phyloP scores from a whole-genome alignment of 2,329 filamentous ascomycete genomes.

The Achaetomium macrosporum region DNA sequence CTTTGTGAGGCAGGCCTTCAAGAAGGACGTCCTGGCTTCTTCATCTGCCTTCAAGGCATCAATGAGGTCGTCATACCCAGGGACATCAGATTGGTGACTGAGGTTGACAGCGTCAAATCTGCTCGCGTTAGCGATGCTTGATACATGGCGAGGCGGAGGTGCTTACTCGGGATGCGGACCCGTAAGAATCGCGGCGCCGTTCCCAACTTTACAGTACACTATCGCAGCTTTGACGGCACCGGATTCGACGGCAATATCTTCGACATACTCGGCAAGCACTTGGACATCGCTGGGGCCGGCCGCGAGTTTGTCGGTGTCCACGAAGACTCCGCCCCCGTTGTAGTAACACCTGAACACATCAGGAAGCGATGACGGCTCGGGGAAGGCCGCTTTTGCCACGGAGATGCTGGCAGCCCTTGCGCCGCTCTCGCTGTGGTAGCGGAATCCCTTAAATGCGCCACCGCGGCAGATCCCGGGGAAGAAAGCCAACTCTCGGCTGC shows the following conservation, averaged over 20 bases:
- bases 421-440: conserved; percentile 82
- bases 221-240: conserved; percentile 71
- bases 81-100: conserved; percentile 57
- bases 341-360: conserved; percentile 73
- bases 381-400: conserved; percentile 56
- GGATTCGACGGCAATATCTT: conserved; percentile 68
- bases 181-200: conserved; percentile 73
- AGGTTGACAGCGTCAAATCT: conserved; percentile 83
- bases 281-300: conserved; percentile 59
- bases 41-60: conserved; percentile 64
- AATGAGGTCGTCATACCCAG: conserved; percentile 66
- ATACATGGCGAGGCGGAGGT: background rate
- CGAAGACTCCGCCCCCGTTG: conserved; percentile 92
- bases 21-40: conserved; percentile 61
- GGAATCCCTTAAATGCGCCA: conserved; percentile 81
- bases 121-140: conserved; percentile 14
- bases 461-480: conserved; percentile 84
- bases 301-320: conserved; percentile 59
- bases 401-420: conserved; percentile 65
- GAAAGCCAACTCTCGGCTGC: conserved; percentile 77
- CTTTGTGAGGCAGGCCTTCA: conserved; percentile 73
- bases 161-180: conserved; percentile 85
- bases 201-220: conserved; percentile 75
- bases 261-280: conserved; percentile 73
- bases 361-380: conserved; percentile 43